Evolutionary conservation across 1,284 basidiomycete species (phyloP).

Genomic region (Filobasidium uniguttulatum): DNA sequence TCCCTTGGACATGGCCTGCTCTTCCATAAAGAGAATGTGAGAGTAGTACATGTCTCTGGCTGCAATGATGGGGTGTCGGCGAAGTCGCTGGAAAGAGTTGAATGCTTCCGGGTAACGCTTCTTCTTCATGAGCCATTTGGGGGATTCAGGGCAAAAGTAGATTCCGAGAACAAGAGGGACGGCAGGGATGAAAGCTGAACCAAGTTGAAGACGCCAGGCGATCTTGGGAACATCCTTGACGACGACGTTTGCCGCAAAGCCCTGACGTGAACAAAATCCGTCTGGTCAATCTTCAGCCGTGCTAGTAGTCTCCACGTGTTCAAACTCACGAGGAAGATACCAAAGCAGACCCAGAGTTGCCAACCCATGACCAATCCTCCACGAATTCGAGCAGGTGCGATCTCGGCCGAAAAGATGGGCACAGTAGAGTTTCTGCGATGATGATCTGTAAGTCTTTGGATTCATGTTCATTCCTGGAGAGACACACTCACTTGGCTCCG

Average conservation of each 20-base stretch:
- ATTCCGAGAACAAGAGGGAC: background rate
- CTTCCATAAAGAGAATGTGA: slow-evolving; percentile 53
- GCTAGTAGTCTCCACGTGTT: no score
- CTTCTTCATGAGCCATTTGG: slow-evolving; percentile 61
- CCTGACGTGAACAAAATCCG: background rate
- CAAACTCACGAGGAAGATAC: slow-evolving; percentile 27
- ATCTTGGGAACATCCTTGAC: slow-evolving; percentile 16
- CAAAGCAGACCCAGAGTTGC: slow-evolving; percentile 36
- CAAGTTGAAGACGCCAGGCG: slow-evolving; percentile 10
- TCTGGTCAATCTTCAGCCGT: no score
- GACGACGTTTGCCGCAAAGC: slow-evolving; percentile 28
- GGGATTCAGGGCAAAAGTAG: slow-evolving; percentile 21
- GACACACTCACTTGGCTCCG: slow-evolving; percentile 30
- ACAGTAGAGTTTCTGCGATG: slow-evolving; percentile 34
- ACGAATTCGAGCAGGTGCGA: slow-evolving; percentile 38
- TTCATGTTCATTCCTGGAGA: background rate
- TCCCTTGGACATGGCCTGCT: slow-evolving; percentile 39
- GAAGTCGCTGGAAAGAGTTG: slow-evolving; percentile 48
- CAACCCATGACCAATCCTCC: slow-evolving; percentile 26
- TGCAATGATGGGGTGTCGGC: slow-evolving; percentile 55
- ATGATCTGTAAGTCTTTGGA: background rate
- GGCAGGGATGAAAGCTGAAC: slow-evolving; percentile 9
- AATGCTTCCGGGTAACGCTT: slow-evolving; percentile 47
- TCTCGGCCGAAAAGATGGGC: slow-evolving; percentile 34
- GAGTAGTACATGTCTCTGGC: slow-evolving; percentile 57